Percentiles rank a stretch among this genome's conserved stretches.
phyloP scores from a whole-genome alignment of 768 basidiomycete species.

The Russula olivacea region DNA sequence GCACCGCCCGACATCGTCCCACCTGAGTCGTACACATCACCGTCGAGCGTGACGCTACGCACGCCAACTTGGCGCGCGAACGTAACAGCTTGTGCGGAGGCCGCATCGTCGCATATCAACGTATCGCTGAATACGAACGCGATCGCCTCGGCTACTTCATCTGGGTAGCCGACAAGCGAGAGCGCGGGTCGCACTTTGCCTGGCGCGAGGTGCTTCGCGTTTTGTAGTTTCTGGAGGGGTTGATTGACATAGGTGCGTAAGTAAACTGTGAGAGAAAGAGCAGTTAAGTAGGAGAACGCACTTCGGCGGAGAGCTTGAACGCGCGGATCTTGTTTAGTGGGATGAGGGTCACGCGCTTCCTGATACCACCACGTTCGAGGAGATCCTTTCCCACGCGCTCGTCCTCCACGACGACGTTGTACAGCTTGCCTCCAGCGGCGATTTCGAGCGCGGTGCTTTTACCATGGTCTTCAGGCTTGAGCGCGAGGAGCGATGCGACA shows the following conservation, averaged over 20 bases:
- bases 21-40: conserved; percentile 94
- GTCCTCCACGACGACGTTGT: conserved; percentile 90
- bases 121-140: conserved; percentile 90
- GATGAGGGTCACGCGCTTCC: conserved; percentile 88
- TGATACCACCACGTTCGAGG: conserved; percentile 68
- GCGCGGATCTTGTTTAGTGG: conserved; percentile 88
- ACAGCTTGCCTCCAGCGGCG: conserved; percentile 82
- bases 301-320: conserved; percentile 48
- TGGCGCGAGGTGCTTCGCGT: conserved; percentile 64
- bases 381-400: conserved; percentile 84
- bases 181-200: conserved; percentile 82
- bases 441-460: conserved; percentile 91
- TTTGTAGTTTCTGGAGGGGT: conserved; percentile 59
- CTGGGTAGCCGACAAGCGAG: conserved; percentile 77
- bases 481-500: conserved; percentile 80
- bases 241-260: background rate
- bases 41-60: conserved; percentile 87
- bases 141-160: conserved; percentile 84
- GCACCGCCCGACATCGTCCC: conserved; percentile 92
- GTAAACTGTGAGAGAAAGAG: background rate
- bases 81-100: conserved; percentile 81
- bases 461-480: conserved; percentile 62
- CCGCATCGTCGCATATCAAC: conserved; percentile 84
- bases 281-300: conserved; percentile 24
- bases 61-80: conserved; percentile 65